Base-by-base conservation (phyloP, 2,329 filamentous ascomycete species). In the Bipolaris gigantea region DNA sequence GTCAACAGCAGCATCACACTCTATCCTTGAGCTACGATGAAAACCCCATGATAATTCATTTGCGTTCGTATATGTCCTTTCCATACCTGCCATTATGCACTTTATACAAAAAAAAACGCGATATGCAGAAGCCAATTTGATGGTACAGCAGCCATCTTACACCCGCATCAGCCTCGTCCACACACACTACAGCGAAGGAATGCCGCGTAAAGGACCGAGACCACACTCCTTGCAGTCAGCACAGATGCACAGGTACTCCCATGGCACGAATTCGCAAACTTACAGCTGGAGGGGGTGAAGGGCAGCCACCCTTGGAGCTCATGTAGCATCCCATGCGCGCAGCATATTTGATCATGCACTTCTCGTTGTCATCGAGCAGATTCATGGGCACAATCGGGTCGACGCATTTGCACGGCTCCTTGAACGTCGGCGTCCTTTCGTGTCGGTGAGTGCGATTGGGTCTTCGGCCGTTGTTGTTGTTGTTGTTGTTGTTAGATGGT, bases 341-440 rank as follows among this genome's bases (percentile, higher is more conserved):
- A 7, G 61, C 55, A 35, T 58, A 51, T 16, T 62, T 53, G 56
- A 63, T 60, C 41, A 58, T 48, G 46, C 61, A 63, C 48, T 47
- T 60, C 59, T 72, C 66, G 8, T 61, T 59, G 13, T 52, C 49
- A 19, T 48, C 62, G 39, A 72, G 56, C 53, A 64, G 32, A 42
- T 67, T 60, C 32, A 60, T 50, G 1, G 69, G 69, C 11, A 72
- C 55, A 30, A 72, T 53, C 1, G 69, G 64, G 48, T 60, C 60
- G 8, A 49, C 19, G 42, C 67, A 72, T 10, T 67, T 54, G 44
- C 69, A 72, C 11, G 33, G 21, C 13, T 43, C 19, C 39, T 65
- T 66, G 53, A 72, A 72, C 0, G 56, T 62, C 2, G 69, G 69
- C 6, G 65, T 69, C 50, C 67, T 68, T 16, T 64, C 63, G 9